phyloP scores from a whole-genome alignment of 495 filamentous ascomycete species.

The Penicillium longicatenatum region DNA sequence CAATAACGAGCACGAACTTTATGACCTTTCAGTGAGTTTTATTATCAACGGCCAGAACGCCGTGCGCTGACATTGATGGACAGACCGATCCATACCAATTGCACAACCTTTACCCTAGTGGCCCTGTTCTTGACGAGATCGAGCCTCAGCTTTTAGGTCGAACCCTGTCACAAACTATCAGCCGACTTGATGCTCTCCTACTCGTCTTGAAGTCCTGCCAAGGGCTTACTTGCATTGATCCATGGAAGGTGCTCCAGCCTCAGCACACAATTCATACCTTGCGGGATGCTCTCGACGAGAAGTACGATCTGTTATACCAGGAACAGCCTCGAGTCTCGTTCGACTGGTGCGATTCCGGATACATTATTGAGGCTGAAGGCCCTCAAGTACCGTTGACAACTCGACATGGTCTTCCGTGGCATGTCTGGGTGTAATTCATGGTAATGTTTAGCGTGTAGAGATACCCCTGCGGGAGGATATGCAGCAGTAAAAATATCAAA shows the following conservation, averaged over 20 bases:
- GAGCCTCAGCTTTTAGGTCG: slow-evolving; percentile 44
- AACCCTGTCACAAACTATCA: slow-evolving; percentile 43
- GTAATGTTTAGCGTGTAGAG: neutral
- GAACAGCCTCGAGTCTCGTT: slow-evolving; percentile 53
- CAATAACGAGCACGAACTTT: slow-evolving; percentile 64
- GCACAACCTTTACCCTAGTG: slow-evolving; percentile 54
- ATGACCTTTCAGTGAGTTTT: slow-evolving; percentile 55
- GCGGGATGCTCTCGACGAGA: slow-evolving; percentile 42
- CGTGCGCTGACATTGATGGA: neutral
- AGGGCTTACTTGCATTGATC: slow-evolving; percentile 53
- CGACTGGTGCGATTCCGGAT: slow-evolving; percentile 60
- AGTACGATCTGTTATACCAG: slow-evolving; percentile 61
- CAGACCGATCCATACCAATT: slow-evolving; percentile 63
- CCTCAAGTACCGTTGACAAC: slow-evolving; percentile 44
- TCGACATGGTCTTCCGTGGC: slow-evolving; percentile 38
- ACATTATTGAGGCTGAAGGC: slow-evolving; percentile 62
- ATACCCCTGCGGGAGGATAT: neutral
- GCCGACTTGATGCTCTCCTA: slow-evolving; percentile 60
- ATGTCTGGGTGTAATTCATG: slow-evolving; percentile 30
- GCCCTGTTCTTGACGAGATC: slow-evolving; percentile 11
- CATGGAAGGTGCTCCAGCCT: slow-evolving; percentile 63
- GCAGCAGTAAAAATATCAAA: too few relatives aligned
- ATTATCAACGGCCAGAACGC: neutral
- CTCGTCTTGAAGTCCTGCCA: slow-evolving; percentile 68
- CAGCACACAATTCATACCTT: slow-evolving; percentile 40